Base-by-base conservation (phyloP, 257 asterid species). In the Gardenia jasminoides region DNA sequence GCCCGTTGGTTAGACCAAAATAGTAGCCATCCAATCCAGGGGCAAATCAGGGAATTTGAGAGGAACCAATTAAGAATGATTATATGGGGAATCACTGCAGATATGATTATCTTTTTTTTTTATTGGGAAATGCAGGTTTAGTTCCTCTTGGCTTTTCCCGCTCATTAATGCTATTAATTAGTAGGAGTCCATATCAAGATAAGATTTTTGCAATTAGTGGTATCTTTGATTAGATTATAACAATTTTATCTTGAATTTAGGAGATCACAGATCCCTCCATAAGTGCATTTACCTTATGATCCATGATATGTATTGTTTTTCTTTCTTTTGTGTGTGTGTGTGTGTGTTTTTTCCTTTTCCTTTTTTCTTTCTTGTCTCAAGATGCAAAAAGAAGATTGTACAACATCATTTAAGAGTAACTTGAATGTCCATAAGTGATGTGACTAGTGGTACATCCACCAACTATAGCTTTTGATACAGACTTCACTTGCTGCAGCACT, bases 11-110 rank as follows among this genome's bases (percentile, higher is more conserved):
- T 24, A 17, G 20, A 19, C 13, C 65, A 6, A 68, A 64, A 36
- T 36, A 36, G 72, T 31, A 56, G 20, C 1, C 6, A 36, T 58
- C 10, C 20, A 46, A 76, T 76, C 30, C 7, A 78, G 67, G 82
- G 82, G 75, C 47, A 70, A 0, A 8, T 74, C 26, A 17, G 77
- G 80, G 26, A 41, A 31, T 78, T 30, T 17, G 16, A 0, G 50
- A 44, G 78, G 54, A 36, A 67, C 19, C 41, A 39, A 80, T 52
- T 61, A 50, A 78, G 30, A 74, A 48, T 64, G 69, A 80, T 80
- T 76, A 52, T 64, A 50, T 83, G 75, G 79, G 79, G 80, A 74
- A 84, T 84, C 80, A 74, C 76, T 65, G 76, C 58, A 44, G 80
- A 33, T 64, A 62, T 77, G 70, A 78, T 77, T 77, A 77, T 74